Conservation (phyloP, 345 rosid genomes). For the Clarkia xantiana region DNA sequence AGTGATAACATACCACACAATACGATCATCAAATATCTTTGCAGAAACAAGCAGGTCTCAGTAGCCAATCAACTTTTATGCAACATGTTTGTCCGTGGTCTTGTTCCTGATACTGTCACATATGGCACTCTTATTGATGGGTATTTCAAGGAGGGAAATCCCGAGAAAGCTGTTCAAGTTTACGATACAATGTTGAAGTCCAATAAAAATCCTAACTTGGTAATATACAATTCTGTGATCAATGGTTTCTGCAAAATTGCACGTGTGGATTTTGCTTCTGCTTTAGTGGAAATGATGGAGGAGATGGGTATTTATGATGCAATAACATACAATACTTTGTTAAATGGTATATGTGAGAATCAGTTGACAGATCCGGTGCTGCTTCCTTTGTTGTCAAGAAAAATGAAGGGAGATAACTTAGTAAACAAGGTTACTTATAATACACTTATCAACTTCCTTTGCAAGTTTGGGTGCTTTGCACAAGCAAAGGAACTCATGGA, state of each 20-base stretch:
- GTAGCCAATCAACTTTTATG: slow-evolving; percentile 35
- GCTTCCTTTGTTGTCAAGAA: slow-evolving; percentile 15
- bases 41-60: slow-evolving; percentile 20
- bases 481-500: slow-evolving; percentile 33
- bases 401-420: slow-evolving; percentile 16
- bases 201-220: slow-evolving; percentile 25
- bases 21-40: slow-evolving; percentile 37
- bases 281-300: slow-evolving; percentile 12
- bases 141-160: slow-evolving; percentile 38
- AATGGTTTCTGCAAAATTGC: slow-evolving; percentile 45
- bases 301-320: slow-evolving; percentile 18
- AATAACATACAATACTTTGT: slow-evolving; percentile 38
- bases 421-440: slow-evolving; percentile 34
- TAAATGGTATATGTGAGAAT: slow-evolving; percentile 24
- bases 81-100: slow-evolving; percentile 42
- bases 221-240: slow-evolving; percentile 37
- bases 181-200: slow-evolving; percentile 29
- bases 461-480: slow-evolving; percentile 38
- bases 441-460: slow-evolving; percentile 37
- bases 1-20: slow-evolving; percentile 42
- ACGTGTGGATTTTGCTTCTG: slow-evolving; percentile 14
- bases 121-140: slow-evolving; percentile 55
- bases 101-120: slow-evolving; percentile 34
- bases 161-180: slow-evolving; percentile 31
- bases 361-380: slow-evolving; percentile 28